Percentiles rank a stretch among this genome's conserved stretches.
phyloP scores from a whole-genome alignment of 176 grass and related monocot species.

The Cocos nucifera region DNA sequence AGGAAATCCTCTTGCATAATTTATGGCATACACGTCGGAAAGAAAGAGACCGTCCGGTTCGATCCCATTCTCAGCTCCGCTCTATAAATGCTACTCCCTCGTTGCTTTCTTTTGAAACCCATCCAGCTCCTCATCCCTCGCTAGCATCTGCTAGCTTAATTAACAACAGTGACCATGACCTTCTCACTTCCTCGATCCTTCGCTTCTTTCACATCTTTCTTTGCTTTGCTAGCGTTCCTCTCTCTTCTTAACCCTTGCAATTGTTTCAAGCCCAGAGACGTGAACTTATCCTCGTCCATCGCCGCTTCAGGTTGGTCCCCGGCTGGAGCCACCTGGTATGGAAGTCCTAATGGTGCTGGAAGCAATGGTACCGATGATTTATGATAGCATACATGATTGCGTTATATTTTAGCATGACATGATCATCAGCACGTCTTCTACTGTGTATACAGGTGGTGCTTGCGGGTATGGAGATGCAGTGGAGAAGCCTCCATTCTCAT shows the following conservation, averaged over 20 bases:
- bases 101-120: too few species aligned
- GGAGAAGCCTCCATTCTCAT: conserved; percentile 56
- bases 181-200: too few species aligned
- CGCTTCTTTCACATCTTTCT: too few species aligned
- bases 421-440: background rate
- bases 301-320: conserved; percentile 32
- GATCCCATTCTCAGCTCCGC: too few species aligned
- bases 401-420: conserved; percentile 7
- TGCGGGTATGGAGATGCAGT: conserved; percentile 71
- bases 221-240: conserved; percentile 13
- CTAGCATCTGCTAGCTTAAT: too few species aligned
- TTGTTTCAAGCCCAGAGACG: conserved; percentile 17
- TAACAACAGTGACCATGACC: too few species aligned
- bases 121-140: too few species aligned
- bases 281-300: conserved; percentile 32
- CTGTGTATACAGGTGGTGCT: conserved; percentile 40
- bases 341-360: conserved; percentile 64
- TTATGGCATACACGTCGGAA: too few species aligned
- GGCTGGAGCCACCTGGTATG: conserved; percentile 86
- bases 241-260: background rate
- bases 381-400: too few species aligned
- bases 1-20: too few species aligned
- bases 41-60: too few species aligned
- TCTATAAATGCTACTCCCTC: too few species aligned
- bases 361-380: conserved; percentile 48